Evolutionary conservation across 306 rosid species (phyloP), one percentile per base, ranked within the genome.

Genomic region (Glycine tomentella): DNA sequence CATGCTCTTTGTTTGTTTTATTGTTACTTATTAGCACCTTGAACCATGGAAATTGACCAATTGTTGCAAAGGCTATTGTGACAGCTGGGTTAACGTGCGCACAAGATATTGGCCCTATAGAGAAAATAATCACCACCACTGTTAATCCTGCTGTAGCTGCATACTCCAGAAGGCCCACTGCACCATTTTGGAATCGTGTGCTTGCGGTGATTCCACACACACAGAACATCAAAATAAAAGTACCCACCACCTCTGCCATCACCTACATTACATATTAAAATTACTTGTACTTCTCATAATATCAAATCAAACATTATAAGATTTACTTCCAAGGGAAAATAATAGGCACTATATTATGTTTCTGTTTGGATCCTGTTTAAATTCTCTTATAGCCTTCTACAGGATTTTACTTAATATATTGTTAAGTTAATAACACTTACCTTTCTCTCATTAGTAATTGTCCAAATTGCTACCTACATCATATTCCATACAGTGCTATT

Each of bases 41-140:
- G 69, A 82, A 74, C 98, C 97, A 92, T 68, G 97, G 93, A 66
- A 91, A 90, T 74, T 88, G 89, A 62, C 97, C 97, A n/a, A 87
- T 81, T 62, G 87, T 84, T 63, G 97, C 98, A 74, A 91, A 91
- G 78, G 98, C 97, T 70, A 92, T 44, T 48, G 98, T 94, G 79
- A 88, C 87, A 16, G 98, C 91, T 17, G 97, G 98, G 81, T 94
- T 94, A 74, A 94, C 92, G 83, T 92, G 98, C 1, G 98, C 97
- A 81, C 88, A 91, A 65, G 97, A 94, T 81, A 94, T 90, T 31
- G 89, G 82, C 3, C 91, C 97, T 40, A 90, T 86, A 0, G 94
- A 86, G 88, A 91, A 92, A 40, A 89, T 87, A 38, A 92, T 74
- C 56, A 94, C 97, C 14, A 87, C 84, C 6, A 92, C 93, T n/a